Evolutionary conservation across 768 basidiomycete genomes (phyloP), one percentile per base, ranked within the genome.

Genomic region (Pulveroboletus sp.): DNA sequence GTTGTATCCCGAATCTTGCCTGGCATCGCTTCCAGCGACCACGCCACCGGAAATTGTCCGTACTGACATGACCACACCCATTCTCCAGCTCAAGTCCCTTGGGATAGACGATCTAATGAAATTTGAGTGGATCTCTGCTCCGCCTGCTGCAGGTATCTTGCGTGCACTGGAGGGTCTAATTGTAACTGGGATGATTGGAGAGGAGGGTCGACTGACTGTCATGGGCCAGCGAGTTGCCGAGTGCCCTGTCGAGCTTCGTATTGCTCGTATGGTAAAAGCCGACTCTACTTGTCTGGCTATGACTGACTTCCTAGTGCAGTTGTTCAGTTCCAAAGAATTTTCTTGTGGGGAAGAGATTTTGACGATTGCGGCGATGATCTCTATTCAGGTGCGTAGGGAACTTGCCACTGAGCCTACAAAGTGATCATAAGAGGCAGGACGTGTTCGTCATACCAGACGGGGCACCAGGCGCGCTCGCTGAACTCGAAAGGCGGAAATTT

Each of bases 61-160:
- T 30, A 86, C 84, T 5, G 95, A 99, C 61, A 80, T 99, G 71
- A 87, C 89, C 0, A 87, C 90, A 3, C 89, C 92, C 5, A 86
- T 99, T 44, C 73, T 99, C 15, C 94, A 97, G 64, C 78, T 98
- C 43, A 98, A 98, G 68, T 88, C 89, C 0, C 76, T 99, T 28
- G 96, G 96, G 8, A 88, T 99, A 39, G 88, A 98, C 57, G 92
- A 99, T 67, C 67, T 98, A 13, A 86, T 96, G 80, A 89, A 89
- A 63, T 95, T 98, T 63, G 93, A 98, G 63, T 99, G 93, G 88
- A 81, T 98, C 30, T 85, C 86, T 28, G 74, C 84, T 0, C 96
- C 96, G 31, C 90, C 93, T 3, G 83, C 86, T 10, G 89, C 91
- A 64, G 86, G 84, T 58, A 79, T 97, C 31, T 70, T 93, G 39